These are phyloP conservation scores for Serendipita indica DNA, from an alignment of 768 basidiomycete species.

Conservation along the genomic window DNA sequence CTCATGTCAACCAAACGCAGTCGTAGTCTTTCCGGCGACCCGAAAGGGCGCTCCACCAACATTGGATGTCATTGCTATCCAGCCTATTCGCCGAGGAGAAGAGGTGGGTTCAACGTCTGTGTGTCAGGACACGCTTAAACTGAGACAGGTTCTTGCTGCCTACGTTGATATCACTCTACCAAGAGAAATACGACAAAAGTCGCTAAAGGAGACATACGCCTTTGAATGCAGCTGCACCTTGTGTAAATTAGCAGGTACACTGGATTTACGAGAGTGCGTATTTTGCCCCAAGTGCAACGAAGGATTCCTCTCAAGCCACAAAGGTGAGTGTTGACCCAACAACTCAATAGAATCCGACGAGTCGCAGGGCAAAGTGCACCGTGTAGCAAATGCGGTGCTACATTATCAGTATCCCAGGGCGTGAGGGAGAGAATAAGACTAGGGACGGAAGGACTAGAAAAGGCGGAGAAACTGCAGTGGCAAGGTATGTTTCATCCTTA, in stretches of 20 bases:
- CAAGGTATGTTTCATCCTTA: slow-evolving; percentile 28
- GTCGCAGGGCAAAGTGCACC: background rate
- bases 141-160: slow-evolving; percentile 51
- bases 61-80: slow-evolving; percentile 50
- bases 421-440: slow-evolving; percentile 50
- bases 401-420: slow-evolving; percentile 34
- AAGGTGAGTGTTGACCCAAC: background rate
- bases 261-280: slow-evolving; percentile 56
- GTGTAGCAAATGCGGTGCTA: slow-evolving; percentile 42
- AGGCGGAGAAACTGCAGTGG: slow-evolving; percentile 48
- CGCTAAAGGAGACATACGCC: slow-evolving; percentile 57
- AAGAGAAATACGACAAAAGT: slow-evolving; percentile 33
- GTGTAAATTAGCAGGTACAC: slow-evolving; percentile 27
- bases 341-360: background rate
- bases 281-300: slow-evolving; percentile 40
- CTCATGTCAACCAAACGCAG: slow-evolving; percentile 76
- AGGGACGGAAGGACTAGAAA: slow-evolving; percentile 60
- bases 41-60: slow-evolving; percentile 21
- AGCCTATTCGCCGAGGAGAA: slow-evolving; percentile 44
- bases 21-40: slow-evolving; percentile 72
- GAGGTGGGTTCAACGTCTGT: slow-evolving; percentile 37
- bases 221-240: slow-evolving; percentile 59
- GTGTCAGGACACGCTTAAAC: background rate
- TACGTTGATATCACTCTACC: slow-evolving; percentile 81
- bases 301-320: background rate